These are phyloP conservation scores for Monosporascus cannonballus DNA, from an alignment of 2,329 filamentous ascomycete species.

Conservation along the genomic window DNA sequence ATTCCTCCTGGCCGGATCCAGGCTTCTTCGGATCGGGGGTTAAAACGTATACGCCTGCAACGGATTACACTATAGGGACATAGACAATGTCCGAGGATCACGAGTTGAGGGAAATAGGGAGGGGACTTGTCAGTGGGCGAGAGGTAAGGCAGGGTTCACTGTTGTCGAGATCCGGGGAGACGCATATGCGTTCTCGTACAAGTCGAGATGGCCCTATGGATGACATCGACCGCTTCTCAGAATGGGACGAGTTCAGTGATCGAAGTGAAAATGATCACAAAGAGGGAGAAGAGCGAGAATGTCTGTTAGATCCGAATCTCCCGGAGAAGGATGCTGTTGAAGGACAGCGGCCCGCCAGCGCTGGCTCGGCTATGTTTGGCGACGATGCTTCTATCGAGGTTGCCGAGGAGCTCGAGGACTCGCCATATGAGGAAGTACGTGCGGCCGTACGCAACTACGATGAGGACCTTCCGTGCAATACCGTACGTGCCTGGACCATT, in stretches of 20 bases:
- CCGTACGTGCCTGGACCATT: slow-evolving; percentile 59
- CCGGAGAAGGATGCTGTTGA: slow-evolving; percentile 38
- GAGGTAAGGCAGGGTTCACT: slow-evolving; percentile 16
- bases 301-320: slow-evolving; percentile 48
- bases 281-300: slow-evolving; percentile 48
- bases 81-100: not conserved
- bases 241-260: slow-evolving; percentile 35
- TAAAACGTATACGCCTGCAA: too few relatives aligned
- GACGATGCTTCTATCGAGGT: slow-evolving; percentile 27
- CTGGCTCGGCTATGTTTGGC: slow-evolving; percentile 16
- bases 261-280: slow-evolving; percentile 30
- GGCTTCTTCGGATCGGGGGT: too few relatives aligned
- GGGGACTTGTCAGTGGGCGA: slow-evolving; percentile 17
- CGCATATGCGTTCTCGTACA: not conserved
- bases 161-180: slow-evolving; percentile 5
- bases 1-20: too few relatives aligned
- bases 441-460: slow-evolving; percentile 60
- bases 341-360: slow-evolving; percentile 14
- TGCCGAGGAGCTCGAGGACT: slow-evolving; percentile 46
- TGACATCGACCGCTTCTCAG: slow-evolving; percentile 28
- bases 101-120: not conserved
- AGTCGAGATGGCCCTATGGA: not conserved
- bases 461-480: slow-evolving; percentile 60
- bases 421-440: slow-evolving; percentile 60
- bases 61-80: not conserved